Conservation (phyloP, 345 rosid genomes). For the Eucalyptus brandiana region DNA sequence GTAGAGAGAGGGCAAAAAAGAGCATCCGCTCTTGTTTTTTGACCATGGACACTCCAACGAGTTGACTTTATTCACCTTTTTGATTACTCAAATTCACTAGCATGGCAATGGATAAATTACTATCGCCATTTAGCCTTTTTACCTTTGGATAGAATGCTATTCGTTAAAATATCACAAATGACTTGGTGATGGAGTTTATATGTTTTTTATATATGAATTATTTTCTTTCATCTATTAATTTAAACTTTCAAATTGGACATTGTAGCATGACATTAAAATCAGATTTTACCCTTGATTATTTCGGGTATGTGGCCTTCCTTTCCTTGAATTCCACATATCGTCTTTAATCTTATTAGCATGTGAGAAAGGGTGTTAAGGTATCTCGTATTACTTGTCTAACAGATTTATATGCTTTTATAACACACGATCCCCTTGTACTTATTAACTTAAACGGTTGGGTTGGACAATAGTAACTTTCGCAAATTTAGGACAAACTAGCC, state of each 20-base stretch:
- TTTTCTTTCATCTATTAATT: background rate
- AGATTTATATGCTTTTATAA: background rate
- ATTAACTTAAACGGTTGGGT: too few relatives aligned
- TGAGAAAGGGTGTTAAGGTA: background rate
- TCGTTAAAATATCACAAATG: background rate
- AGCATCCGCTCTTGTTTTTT: background rate
- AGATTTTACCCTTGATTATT: background rate
- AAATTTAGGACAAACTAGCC: background rate
- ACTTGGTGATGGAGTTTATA: background rate
- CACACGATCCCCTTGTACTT: too few relatives aligned
- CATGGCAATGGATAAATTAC: background rate
- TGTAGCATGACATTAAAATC: background rate
- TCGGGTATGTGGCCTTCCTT: background rate
- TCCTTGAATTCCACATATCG: background rate
- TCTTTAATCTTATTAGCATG: background rate
- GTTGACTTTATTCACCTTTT: background rate
- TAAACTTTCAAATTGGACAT: background rate
- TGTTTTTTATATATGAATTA: background rate
- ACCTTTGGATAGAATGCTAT: background rate
- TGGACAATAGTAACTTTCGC: too few relatives aligned
- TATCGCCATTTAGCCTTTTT: background rate
- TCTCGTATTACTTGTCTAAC: rapidly evolving
- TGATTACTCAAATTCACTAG: background rate
- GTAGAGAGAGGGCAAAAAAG: background rate
- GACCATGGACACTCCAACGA: background rate